Percentiles rank a stretch among this genome's conserved stretches.
Evolutionary conservation across 805 yeast species (phyloP).

Genomic region (Hyphopichia homilentoma): DNA sequence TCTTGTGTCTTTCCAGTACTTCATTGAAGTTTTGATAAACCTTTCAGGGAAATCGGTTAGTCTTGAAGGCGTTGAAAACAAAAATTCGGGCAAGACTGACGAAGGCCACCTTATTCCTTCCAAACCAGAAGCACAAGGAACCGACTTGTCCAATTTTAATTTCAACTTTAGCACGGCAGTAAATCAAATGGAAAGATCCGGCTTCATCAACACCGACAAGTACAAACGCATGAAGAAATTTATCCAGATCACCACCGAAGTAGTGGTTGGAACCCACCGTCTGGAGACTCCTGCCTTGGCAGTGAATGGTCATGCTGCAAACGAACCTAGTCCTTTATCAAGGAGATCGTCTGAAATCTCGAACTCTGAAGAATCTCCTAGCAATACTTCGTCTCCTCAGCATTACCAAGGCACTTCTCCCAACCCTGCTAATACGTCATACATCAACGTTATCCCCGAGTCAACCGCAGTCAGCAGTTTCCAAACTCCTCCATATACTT

Average conservation of each 20-base stretch:
- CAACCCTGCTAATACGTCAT: constrained; percentile 5
- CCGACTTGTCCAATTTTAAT: constrained; percentile 9
- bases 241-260: constrained; percentile 74
- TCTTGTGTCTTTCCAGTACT: constrained; percentile 77
- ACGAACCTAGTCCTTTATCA: constrained; percentile 3
- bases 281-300: too few relatives aligned
- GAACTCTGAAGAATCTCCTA: constrained; percentile 7
- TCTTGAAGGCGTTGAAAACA: constrained; percentile 18
- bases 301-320: constrained; percentile 1
- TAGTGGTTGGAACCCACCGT: constrained; percentile 76
- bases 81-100: constrained; percentile 3
- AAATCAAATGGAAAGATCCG: constrained; percentile 26
- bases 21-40: constrained; percentile 79
- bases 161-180: constrained; percentile 19
- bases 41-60: constrained; percentile 56
- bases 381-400: constrained; percentile 4
- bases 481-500: constrained; percentile 27
- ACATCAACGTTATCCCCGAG: constrained; percentile 16
- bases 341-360: constrained; percentile 8
- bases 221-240: constrained; percentile 74
- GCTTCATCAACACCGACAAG: constrained; percentile 74
- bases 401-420: constrained; percentile 1
- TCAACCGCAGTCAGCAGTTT: constrained; percentile 12
- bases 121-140: not conserved
- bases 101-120: not conserved